Evolutionary conservation across 176 grass and related monocot genomes (phyloP).

Genomic region (Eragrostis nindensis): DNA sequence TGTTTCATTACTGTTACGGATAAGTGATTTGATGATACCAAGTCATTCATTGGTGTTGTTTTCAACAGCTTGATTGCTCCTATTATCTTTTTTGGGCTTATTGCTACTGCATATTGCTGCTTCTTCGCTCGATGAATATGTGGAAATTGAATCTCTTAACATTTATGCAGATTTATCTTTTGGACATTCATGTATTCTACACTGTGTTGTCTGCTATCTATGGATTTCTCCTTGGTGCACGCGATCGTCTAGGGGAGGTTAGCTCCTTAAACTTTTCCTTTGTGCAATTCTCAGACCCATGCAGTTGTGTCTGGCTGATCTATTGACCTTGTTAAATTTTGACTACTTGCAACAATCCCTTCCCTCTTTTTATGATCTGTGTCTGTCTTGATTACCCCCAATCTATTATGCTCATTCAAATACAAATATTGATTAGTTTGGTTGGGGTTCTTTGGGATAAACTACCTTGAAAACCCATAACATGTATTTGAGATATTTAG

Average conservation of each 20-base stretch:
- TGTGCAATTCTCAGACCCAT: conserved; percentile 1
- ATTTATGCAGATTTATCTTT: conserved; percentile 86
- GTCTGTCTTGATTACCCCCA: not conserved
- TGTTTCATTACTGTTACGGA: not conserved
- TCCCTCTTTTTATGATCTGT: not conserved
- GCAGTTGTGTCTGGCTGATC: not conserved
- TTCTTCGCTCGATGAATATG: conserved; percentile 15
- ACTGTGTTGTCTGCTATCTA: conserved; percentile 85
- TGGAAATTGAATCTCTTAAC: conserved; percentile 21
- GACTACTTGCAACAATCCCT: not conserved
- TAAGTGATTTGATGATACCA: not conserved
- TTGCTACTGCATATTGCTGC: conserved; percentile 6
- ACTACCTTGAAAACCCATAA: not conserved
- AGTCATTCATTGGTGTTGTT: not conserved
- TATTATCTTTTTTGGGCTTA: conserved; percentile 23
- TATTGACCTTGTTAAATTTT: conserved; percentile 10
- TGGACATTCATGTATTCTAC: conserved; percentile 94
- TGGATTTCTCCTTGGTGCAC: conserved; percentile 89
- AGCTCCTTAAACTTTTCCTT: conserved; percentile 28
- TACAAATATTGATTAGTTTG: not conserved
- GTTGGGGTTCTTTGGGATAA: not conserved
- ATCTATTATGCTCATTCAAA: not conserved
- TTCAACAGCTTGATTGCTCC: conserved; percentile 14
- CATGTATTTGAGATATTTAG: not conserved
- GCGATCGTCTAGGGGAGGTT: conserved; percentile 91